Percentiles rank a stretch among this genome's conserved stretches.
Conservation (phyloP, 148 eudicot species). For the Nyssa sinensis region DNA sequence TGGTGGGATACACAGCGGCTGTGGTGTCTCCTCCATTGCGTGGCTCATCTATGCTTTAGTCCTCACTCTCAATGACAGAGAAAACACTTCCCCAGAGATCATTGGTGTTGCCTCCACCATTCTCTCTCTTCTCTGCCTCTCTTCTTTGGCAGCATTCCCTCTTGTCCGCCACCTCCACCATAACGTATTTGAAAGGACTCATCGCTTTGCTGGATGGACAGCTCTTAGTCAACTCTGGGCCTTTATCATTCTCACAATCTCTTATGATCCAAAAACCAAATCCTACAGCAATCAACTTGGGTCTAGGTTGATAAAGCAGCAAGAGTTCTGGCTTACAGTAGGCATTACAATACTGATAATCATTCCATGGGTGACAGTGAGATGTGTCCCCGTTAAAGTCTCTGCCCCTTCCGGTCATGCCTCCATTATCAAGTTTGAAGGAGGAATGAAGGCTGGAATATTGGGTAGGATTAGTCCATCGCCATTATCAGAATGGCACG, state of each 20-base stretch:
- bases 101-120: conserved; percentile 13
- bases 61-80: conserved; percentile 6
- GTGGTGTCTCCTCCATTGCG: conserved; percentile 23
- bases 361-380: conserved; percentile 19
- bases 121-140: conserved; percentile 10
- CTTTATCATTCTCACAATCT: conserved; percentile 17
- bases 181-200: conserved; percentile 23
- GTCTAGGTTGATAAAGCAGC: not conserved
- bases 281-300: not conserved
- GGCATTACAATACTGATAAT: conserved; percentile 11
- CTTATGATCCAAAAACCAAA: conserved; percentile 17
- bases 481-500: conserved; percentile 24
- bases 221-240: conserved; percentile 14
- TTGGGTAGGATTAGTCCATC: conserved; percentile 25
- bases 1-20: conserved; percentile 26
- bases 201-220: conserved; percentile 21
- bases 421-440: conserved; percentile 22
- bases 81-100: conserved; percentile 9
- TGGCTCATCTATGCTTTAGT: conserved; percentile 22
- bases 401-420: conserved; percentile 22
- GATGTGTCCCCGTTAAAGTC: conserved; percentile 15
- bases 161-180: conserved; percentile 27
- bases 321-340: conserved; percentile 14
- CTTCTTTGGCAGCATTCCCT: conserved; percentile 20
- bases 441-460: conserved; percentile 15